phyloP scores from a whole-genome alignment of 2,329 filamentous ascomycete species.

The Eurotiales sp. region DNA sequence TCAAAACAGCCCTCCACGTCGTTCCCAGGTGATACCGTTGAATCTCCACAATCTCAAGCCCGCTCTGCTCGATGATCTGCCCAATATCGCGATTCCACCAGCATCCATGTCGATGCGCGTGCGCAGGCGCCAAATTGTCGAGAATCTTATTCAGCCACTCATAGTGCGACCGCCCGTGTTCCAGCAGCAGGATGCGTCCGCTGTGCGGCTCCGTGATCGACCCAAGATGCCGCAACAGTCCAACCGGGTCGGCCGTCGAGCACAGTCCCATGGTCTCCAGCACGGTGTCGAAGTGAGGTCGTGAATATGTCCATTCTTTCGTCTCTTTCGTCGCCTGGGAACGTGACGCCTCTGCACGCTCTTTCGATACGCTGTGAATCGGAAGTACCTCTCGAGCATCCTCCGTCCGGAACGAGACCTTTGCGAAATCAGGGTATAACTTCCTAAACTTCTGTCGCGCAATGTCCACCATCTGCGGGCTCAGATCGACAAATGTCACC shows the following conservation, averaged over 20 bases:
- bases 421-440: conserved; percentile 29
- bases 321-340: neutral
- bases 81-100: conserved; percentile 53
- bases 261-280: conserved; percentile 51
- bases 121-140: conserved; percentile 45
- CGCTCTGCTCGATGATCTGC: conserved; percentile 44
- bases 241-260: conserved; percentile 43
- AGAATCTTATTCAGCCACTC: conserved; percentile 46
- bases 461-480: conserved; percentile 46
- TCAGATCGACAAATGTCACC: conserved; percentile 47
- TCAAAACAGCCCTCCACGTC: conserved; percentile 43
- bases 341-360: no score
- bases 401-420: conserved; percentile 32
- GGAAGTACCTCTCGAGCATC: conserved; percentile 32
- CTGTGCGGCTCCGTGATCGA: conserved; percentile 35
- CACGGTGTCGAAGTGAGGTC: conserved; percentile 42
- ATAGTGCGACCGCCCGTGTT: conserved; percentile 48
- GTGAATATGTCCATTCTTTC: neutral
- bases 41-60: conserved; percentile 45
- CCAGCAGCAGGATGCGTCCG: conserved; percentile 45
- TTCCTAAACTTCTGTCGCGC: conserved; percentile 41
- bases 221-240: conserved; percentile 39
- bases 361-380: neutral
- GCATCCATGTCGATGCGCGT: conserved; percentile 50
- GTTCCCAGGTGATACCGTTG: conserved; percentile 48